Evolutionary conservation across 768 basidiomycete species (phyloP), one percentile per base, ranked within the genome.

Genomic region (Lactarius tabidus): DNA sequence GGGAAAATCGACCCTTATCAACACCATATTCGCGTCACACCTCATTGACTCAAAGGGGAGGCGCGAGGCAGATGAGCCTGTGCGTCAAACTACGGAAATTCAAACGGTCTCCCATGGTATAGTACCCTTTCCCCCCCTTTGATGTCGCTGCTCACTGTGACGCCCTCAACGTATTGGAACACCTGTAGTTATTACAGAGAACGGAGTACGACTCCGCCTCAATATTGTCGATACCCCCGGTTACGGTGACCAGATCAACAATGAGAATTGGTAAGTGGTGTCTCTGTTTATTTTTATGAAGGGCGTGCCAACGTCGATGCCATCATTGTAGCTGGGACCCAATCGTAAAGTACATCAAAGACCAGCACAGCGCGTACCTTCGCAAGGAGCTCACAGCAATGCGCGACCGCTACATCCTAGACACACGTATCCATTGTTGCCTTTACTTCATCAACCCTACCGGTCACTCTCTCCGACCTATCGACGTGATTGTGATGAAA

Each of bases 171-270:
- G 54, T 35, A 23, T 20, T 52, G 51, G 12, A 2, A 35, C 43
- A 26, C 38, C 12, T 57, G 33, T 70, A 98, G 95, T 96, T 69
- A 95, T 99, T 71, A 88, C 89, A 60, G 96, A 99, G 78, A 98
- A 98, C 70, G 93, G 93, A 62, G 96, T 99, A 66, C 89, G 87
- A 75, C 85, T 99, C 66, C 86, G 93, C 59, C 80, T 99, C 73
- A 98, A 98, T 83, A 98, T 99, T 69, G 93, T 98, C 70, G 96
- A 99, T 78, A 99, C 97, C 14, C 96, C 96, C 60, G 96, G 97
- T 39, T 99, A 95, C 72, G 96, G 95, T 55, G 96, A 99, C 83
- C 93, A 95, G 73, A 86, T 99, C 75, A 96, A 99, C 85, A 99
- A 99, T 77, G 96, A 99, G 77, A 91, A 91, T 76, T 98, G 97